These are phyloP conservation scores for Limnanthes douglasii DNA, from an alignment of 345 rosid species.

Conservation along the genomic window DNA sequence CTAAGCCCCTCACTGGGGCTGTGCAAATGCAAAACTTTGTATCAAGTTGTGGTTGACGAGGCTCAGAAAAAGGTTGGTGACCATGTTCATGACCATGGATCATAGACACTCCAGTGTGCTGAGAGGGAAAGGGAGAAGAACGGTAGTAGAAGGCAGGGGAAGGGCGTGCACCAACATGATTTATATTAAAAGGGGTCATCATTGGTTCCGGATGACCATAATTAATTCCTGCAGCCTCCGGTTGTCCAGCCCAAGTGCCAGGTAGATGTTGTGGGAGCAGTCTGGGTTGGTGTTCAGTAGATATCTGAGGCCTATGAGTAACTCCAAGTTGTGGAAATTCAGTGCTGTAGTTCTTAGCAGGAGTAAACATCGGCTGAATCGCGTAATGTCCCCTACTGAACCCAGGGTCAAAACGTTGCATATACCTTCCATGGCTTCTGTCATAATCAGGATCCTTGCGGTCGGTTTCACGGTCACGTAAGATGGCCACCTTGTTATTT, in stretches of 20 bases:
- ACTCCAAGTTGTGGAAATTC: slow-evolving; percentile 79
- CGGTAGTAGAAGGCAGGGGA: slow-evolving; percentile 38
- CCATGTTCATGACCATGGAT: slow-evolving; percentile 42
- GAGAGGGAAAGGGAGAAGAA: slow-evolving; percentile 59
- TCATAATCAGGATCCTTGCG: slow-evolving; percentile 79
- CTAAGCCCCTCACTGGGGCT: slow-evolving; percentile 89
- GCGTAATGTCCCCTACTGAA: slow-evolving; percentile 7
- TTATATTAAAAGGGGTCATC: slow-evolving; percentile 46
- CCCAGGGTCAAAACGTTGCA: slow-evolving; percentile 23
- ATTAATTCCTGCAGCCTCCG: slow-evolving; percentile 35
- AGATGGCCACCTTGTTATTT: slow-evolving; percentile 53
- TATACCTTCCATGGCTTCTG: slow-evolving; percentile 58
- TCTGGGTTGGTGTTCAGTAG: slow-evolving; percentile 42
- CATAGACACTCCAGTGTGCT: slow-evolving; percentile 53
- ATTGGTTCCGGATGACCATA: slow-evolving; percentile 69
- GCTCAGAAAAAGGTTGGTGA: slow-evolving; percentile 52
- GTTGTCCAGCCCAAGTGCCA: slow-evolving; percentile 35
- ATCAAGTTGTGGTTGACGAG: slow-evolving; percentile 56
- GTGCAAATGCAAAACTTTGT: slow-evolving; percentile 66
- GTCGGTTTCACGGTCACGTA: slow-evolving; percentile 68
- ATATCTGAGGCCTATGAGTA: slow-evolving; percentile 37
- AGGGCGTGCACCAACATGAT: slow-evolving; percentile 38
- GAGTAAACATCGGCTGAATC: slow-evolving; percentile 54
- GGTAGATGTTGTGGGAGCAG: slow-evolving; percentile 45
- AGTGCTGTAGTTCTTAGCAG: slow-evolving; percentile 67